phyloP scores from a whole-genome alignment of 2,329 filamentous ascomycete species.

The Microdochium bolleyi region DNA sequence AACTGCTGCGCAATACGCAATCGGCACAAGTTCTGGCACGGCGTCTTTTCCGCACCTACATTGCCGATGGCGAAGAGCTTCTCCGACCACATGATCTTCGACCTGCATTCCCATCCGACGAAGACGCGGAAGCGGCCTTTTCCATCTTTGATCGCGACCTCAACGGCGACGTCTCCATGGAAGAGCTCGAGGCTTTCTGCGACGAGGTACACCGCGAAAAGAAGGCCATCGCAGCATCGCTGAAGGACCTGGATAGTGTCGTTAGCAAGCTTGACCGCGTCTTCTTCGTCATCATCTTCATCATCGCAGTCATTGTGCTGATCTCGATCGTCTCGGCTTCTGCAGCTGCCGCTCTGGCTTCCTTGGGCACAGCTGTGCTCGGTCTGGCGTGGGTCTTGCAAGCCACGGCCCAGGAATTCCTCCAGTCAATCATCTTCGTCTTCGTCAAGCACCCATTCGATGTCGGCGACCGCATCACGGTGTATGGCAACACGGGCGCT shows the following conservation, averaged over 20 bases:
- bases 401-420: slow-evolving; percentile 86
- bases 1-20: slow-evolving; percentile 62
- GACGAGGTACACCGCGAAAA: slow-evolving; percentile 92
- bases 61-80: slow-evolving; percentile 65
- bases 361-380: slow-evolving; percentile 78
- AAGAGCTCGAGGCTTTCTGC: slow-evolving; percentile 86
- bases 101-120: slow-evolving; percentile 68
- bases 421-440: slow-evolving; percentile 90
- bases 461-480: slow-evolving; percentile 83
- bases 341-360: slow-evolving; percentile 84
- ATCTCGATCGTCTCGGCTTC: slow-evolving; percentile 84
- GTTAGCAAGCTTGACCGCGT: slow-evolving; percentile 84
- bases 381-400: slow-evolving; percentile 90
- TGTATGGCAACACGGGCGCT: slow-evolving; percentile 86
- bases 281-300: slow-evolving; percentile 75
- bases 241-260: slow-evolving; percentile 92
- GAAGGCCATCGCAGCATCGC: slow-evolving; percentile 87
- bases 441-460: slow-evolving; percentile 98
- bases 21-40: slow-evolving; percentile 81
- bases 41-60: slow-evolving; percentile 80
- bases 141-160: slow-evolving; percentile 92
- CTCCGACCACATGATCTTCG: slow-evolving; percentile 73
- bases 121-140: slow-evolving; percentile 86
- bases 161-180: slow-evolving; percentile 93
- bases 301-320: slow-evolving; percentile 80